Conservation (phyloP, 306 rosid species). For the Fragaria ananassa region DNA sequence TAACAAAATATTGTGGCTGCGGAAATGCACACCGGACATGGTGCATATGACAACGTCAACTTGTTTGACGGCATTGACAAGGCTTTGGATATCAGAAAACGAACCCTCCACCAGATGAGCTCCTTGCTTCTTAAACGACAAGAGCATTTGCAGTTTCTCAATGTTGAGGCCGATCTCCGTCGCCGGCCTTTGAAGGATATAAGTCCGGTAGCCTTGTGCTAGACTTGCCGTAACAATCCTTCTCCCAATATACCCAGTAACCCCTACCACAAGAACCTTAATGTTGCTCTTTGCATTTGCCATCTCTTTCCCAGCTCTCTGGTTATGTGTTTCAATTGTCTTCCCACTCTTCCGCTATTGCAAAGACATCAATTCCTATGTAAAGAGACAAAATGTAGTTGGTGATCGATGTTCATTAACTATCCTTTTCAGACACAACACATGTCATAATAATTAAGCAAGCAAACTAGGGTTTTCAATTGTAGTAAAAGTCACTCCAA, state of each 20-base stretch:
- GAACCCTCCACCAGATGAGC: constrained; percentile 66
- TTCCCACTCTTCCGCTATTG: background rate
- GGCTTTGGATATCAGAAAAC: constrained; percentile 57
- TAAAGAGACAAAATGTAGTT: background rate
- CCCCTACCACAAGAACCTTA: constrained; percentile 77
- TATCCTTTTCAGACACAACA: too few relatives aligned
- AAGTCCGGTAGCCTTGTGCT: constrained; percentile 64
- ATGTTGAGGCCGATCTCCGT: constrained; percentile 65
- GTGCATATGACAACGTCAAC: constrained; percentile 76
- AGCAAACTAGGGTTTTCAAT: too few relatives aligned
- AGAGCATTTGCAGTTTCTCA: constrained; percentile 59
- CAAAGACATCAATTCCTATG: background rate
- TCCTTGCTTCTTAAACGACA: constrained; percentile 67
- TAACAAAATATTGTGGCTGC: constrained; percentile 59
- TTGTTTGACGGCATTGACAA: constrained; percentile 60
- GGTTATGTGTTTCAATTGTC: background rate
- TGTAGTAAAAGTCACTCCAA: too few relatives aligned
- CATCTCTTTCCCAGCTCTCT: constrained; percentile 23
- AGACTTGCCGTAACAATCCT: constrained; percentile 70
- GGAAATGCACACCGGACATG: constrained; percentile 75
- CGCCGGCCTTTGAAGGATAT: constrained; percentile 63
- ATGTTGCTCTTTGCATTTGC: constrained; percentile 40
- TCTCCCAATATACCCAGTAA: constrained; percentile 71
- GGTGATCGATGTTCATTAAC: too few relatives aligned
- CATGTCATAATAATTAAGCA: too few relatives aligned